Conservation (phyloP, 345 rosid genomes). For the Salix koriyanagi region DNA sequence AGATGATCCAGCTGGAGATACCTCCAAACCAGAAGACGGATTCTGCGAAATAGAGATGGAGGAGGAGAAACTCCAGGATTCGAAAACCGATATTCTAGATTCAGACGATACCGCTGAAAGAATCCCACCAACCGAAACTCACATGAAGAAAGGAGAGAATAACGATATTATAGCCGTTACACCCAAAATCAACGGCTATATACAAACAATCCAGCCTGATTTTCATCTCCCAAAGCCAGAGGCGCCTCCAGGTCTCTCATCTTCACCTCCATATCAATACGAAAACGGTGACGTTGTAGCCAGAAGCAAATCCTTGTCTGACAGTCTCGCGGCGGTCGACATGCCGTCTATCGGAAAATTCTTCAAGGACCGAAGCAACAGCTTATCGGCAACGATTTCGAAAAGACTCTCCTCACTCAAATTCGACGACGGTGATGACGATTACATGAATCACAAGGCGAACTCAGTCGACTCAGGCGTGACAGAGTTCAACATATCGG, state of each 20-base stretch:
- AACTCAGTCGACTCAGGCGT: slow-evolving; percentile 30
- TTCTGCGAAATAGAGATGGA: slow-evolving; percentile 3
- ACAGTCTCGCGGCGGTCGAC: slow-evolving; percentile 20
- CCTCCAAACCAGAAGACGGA: background rate
- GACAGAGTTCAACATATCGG: slow-evolving; percentile 64
- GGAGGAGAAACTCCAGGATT: background rate
- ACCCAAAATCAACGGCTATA: slow-evolving; percentile 1
- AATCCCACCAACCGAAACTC: background rate
- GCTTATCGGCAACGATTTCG: slow-evolving; percentile 48
- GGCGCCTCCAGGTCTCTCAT: slow-evolving; percentile 51
- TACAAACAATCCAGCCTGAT: slow-evolving; percentile 43
- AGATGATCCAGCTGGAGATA: slow-evolving; percentile 1
- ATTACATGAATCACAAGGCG: slow-evolving; percentile 1
- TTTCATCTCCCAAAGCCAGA: slow-evolving; percentile 70
- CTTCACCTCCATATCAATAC: background rate
- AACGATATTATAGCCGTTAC: background rate
- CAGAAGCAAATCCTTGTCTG: slow-evolving; percentile 35
- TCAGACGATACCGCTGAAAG: background rate
- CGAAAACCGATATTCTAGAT: background rate
- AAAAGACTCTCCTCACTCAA: slow-evolving; percentile 40
- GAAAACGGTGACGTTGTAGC: background rate
- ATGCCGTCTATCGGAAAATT: slow-evolving; percentile 49
- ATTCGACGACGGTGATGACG: slow-evolving; percentile 11
- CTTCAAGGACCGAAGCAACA: slow-evolving; percentile 59
- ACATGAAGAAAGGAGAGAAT: background rate